Base-by-base conservation (phyloP, 768 basidiomycete species). In the Termitomyces sp. region DNA sequence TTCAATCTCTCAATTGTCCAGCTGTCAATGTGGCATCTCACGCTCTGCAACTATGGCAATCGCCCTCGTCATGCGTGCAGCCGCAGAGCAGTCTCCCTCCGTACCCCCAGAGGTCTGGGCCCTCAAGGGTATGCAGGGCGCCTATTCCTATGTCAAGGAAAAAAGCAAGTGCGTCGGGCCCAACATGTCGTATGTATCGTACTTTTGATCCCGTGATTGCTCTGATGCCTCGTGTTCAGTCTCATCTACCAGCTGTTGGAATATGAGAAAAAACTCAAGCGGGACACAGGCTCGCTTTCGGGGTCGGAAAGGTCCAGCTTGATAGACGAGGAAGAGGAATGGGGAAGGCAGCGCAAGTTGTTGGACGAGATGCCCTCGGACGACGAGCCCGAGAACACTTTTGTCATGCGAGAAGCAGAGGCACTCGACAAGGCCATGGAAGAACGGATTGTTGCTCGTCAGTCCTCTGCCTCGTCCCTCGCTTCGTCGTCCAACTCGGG, bases 21-120 rank as follows among this genome's bases (percentile, higher is more conserved):
- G 92, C 72, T 96, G 94, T 73, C 94, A 96, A 76, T 94, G 94
- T 74, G 94, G 94, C 66, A 90, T 96, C 38, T 95, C 94, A 22
- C 84, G 94, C 65, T 94, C 91, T 9, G 94, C 94, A 18, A 96
- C 94, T 2, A 76, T 96, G 71, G 85, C 90, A 53, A 96, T 96
- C 63, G 94, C 94, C 40, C 82, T 95, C 59, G 92, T 95, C 64
- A 96, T 96, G 94, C 86, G 92, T 55, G 91, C 93, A n/a, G 92
- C 94, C 33, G 86, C 88, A 51, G 79, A 84, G 49, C 81, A 80
- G 63, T 84, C 84, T 13, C 78, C 88, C 15, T 78, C 77, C 45
- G 90, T 91, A 24, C 86, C 90, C 15, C 81, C 89, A 44, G 86
- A 91, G 64, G 84, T 93, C 7, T 90, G 88, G 87, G 82, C 84